These are phyloP conservation scores for Salinomyces thailandicus DNA, from an alignment of 2,329 filamentous ascomycete species.

Conservation along the genomic window DNA sequence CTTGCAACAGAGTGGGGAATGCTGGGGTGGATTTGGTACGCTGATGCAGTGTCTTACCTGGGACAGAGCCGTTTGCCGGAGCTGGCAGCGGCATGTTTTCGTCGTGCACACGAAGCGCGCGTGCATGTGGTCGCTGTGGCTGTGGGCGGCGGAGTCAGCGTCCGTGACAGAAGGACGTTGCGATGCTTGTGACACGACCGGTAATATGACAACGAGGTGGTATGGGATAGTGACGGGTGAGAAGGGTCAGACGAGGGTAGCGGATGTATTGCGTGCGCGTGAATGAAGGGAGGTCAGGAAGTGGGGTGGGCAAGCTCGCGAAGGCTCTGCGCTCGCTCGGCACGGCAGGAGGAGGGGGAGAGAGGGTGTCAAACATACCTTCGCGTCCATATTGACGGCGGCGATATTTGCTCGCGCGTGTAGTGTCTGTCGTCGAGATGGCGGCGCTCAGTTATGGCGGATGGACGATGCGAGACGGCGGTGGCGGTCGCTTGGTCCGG, in stretches of 20 bases:
- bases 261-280: too few species aligned
- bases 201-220: neutral
- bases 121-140: constrained; percentile 64
- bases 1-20: constrained; percentile 46
- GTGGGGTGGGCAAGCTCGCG: constrained; percentile 2
- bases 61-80: constrained; percentile 31
- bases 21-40: constrained; percentile 65
- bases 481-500: neutral
- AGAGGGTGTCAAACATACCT: constrained; percentile 12
- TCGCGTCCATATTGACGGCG: constrained; percentile 20
- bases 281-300: too few species aligned
- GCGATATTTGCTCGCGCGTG: constrained; percentile 2
- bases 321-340: constrained; percentile 1
- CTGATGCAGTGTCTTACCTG: constrained; percentile 58
- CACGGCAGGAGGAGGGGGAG: constrained; percentile 2
- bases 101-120: constrained; percentile 52
- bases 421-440: too few species aligned
- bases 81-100: constrained; percentile 52
- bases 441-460: too few species aligned
- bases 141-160: constrained; percentile 31
- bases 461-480: neutral
- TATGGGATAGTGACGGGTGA: neutral
- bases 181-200: constrained; percentile 1
- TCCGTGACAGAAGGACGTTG: constrained; percentile 9
- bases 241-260: too few species aligned